A percentile compares a stretch with the other conserved stretches of the same genome.
These are phyloP conservation scores for Curvularia verruculosa DNA, from an alignment of 2,329 filamentous ascomycete species.

Conservation along the genomic window DNA sequence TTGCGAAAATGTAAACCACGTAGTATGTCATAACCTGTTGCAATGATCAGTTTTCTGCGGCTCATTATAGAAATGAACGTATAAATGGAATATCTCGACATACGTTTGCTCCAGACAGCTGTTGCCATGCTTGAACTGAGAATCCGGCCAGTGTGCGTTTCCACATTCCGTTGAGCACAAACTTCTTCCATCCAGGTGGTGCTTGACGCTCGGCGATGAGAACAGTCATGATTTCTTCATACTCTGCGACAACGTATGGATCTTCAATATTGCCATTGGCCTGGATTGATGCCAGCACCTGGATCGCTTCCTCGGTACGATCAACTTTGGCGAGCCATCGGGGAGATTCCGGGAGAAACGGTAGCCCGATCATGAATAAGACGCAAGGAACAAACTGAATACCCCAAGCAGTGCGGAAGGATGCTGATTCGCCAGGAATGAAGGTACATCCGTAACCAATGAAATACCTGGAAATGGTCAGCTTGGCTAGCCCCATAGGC, in stretches of 20 bases:
- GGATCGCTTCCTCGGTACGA: conserved; percentile 52
- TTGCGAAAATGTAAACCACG: conserved; percentile 68
- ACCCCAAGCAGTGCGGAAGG: conserved; percentile 48
- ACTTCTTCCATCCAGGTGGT: conserved; percentile 72
- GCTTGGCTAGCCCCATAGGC: not conserved
- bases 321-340: conserved; percentile 56
- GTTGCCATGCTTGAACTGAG: conserved; percentile 77
- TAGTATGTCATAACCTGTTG: conserved; percentile 23
- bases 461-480: conserved; percentile 41
- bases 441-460: conserved; percentile 48
- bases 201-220: conserved; percentile 75
- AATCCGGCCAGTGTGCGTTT: conserved; percentile 74
- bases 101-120: conserved; percentile 79
- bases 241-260: conserved; percentile 70
- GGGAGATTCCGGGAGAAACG: conserved; percentile 56
- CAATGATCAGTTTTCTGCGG: not conserved
- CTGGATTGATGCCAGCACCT: conserved; percentile 52
- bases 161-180: conserved; percentile 74
- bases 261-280: conserved; percentile 66
- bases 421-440: conserved; percentile 32
- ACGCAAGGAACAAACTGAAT: conserved; percentile 49
- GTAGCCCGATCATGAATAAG: conserved; percentile 54
- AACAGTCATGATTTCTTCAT: conserved; percentile 74
- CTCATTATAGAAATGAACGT: not conserved
- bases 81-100: conserved; percentile 54